Evolutionary conservation across 148 eudicot genomes (phyloP), one percentile per base, ranked within the genome.

Genomic region (Silene conica): DNA sequence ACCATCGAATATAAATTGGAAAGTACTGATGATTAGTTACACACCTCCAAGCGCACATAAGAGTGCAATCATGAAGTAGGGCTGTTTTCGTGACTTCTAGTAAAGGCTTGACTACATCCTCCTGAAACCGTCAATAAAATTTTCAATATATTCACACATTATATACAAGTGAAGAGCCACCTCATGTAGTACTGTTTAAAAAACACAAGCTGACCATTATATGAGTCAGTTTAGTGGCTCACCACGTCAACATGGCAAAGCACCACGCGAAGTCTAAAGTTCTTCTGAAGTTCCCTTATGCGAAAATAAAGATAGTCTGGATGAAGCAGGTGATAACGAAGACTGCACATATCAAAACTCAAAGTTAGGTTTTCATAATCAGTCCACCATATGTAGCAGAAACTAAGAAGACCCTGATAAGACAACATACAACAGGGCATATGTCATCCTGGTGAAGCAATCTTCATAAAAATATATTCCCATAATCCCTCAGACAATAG

Each of bases 1-100:
- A 28, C 31, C 31, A 28, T 28, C 31, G 31, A 28, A 28, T 28
- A 28, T 28, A 34, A 34, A 34, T 34, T 34, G 41, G 6, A 34
- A 34, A 34, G 41, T 34, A 34, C 41, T 34, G 6, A 34, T 34
- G 41, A 34, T 28, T 28, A 3, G 31, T 28, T 28, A 38, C 16
- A 55, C 61, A 91, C 98, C 98, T 94, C 96, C 98, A 94, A 77
- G 70, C 92, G 67, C 97, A 94, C 69, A 91, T 78, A 81, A 94
- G 98, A 68, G 97, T 91, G 85, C 97, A 94, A 81, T 94, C 98
- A 87, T 94, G 98, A 84, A 94, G 90, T 55, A 94, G 77, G 68
- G 96, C 85, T 23, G 98, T 94, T 83, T 79, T 94, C 41, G 98
- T 91, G 81, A 94, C 89, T 85, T 91, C 98, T 80, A 91, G 96